phyloP scores from a whole-genome alignment of 179 eudicot genomes.

The Amaranthus tricolor region DNA sequence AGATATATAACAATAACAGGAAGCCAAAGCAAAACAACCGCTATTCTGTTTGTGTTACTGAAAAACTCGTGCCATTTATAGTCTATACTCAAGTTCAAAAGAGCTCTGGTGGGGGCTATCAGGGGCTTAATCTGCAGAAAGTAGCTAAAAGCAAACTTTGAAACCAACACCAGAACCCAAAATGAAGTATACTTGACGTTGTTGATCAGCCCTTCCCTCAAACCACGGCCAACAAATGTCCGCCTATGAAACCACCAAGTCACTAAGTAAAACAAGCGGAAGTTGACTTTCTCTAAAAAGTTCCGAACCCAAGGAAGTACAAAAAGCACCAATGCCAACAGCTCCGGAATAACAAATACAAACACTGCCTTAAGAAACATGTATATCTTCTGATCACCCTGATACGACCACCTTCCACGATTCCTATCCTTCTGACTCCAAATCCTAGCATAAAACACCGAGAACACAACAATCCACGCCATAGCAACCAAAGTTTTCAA shows the following conservation, averaged over 20 bases:
- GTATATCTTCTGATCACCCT: constrained; percentile 43
- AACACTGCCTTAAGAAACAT: constrained; percentile 59
- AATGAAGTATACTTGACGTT: constrained; percentile 72
- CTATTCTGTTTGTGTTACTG: constrained; percentile 53
- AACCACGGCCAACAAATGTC: constrained; percentile 77
- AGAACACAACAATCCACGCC: constrained; percentile 71
- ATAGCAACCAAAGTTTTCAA: constrained; percentile 67
- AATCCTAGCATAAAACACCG: constrained; percentile 70
- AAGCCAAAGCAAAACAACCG: constrained; percentile 66
- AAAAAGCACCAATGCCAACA: constrained; percentile 69
- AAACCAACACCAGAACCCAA: constrained; percentile 64
- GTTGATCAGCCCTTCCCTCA: constrained; percentile 72
- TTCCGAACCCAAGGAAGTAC: constrained; percentile 78
- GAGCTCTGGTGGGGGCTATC: constrained; percentile 63
- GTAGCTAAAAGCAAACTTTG: constrained; percentile 81
- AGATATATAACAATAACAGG: constrained; percentile 78
- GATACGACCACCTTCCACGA: constrained; percentile 51
- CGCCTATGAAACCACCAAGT: constrained; percentile 94
- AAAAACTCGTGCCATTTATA: constrained; percentile 88
- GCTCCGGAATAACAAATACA: constrained; percentile 69
- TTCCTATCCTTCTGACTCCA: constrained; percentile 73
- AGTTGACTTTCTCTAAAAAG: constrained; percentile 60
- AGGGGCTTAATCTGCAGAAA: constrained; percentile 84
- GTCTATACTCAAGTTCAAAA: constrained; percentile 36
- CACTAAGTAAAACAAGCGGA: constrained; percentile 47